Evolutionary conservation across 352 stramenopile genomes (phyloP).

Genomic region (Saprolegnia parasitica): DNA sequence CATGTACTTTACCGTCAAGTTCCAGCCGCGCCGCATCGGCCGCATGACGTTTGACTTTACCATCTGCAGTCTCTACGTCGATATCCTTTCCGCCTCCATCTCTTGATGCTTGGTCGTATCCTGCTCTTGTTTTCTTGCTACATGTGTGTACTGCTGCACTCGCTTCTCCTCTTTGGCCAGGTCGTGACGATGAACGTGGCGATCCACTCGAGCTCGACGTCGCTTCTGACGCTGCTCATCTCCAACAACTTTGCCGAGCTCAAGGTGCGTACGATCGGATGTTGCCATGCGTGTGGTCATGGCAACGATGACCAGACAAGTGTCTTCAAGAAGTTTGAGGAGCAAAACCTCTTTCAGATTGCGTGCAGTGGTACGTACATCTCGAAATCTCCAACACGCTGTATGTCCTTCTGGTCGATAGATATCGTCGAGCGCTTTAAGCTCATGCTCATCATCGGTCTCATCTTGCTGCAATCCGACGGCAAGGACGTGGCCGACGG

Average conservation of each 20-base stretch:
- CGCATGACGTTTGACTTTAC: constrained; percentile 76
- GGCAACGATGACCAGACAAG: constrained; percentile 40
- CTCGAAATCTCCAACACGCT: not conserved
- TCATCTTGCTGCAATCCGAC: constrained; percentile 92
- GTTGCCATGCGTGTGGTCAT: not conserved
- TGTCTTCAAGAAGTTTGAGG: constrained; percentile 98
- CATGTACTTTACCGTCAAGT: constrained; percentile 87
- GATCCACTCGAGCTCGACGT: constrained; percentile 93
- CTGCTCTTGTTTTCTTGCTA: constrained; percentile 38
- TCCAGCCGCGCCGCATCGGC: constrained; percentile 59
- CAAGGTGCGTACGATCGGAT: constrained; percentile 55
- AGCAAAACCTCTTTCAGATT: constrained; percentile 97
- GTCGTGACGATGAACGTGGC: constrained; percentile 97
- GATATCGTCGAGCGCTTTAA: constrained; percentile 99
- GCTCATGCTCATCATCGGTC: constrained; percentile 91
- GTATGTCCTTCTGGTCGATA: not conserved
- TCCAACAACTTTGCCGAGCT: constrained; percentile 99
- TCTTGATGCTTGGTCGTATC: constrained; percentile 31
- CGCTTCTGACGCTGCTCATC: constrained; percentile 91
- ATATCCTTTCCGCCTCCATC: constrained; percentile 38
- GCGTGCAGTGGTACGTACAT: constrained; percentile 67
- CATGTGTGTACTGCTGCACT: constrained; percentile 77
- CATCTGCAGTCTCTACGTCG: constrained; percentile 72
- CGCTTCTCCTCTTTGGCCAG: constrained; percentile 93
- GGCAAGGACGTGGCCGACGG: constrained; percentile 66